A percentile compares a stretch with the other conserved stretches of the same genome.
phyloP scores from a whole-genome alignment of 2,329 filamentous ascomycete species.

The Erysiphe pulchra region DNA sequence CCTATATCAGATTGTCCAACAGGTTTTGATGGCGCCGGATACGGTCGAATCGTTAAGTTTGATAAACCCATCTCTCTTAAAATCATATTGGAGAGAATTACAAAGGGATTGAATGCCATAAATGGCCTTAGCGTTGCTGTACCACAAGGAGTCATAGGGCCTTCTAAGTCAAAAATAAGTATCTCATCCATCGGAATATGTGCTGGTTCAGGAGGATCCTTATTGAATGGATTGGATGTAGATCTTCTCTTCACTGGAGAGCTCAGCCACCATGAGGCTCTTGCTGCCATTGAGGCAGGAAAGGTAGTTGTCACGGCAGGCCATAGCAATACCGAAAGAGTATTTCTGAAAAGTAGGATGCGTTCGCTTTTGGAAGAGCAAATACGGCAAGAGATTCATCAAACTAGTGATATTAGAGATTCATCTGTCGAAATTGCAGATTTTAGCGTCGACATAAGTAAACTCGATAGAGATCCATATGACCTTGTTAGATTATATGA shows the following conservation, averaged over 20 bases:
- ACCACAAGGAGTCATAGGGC: conserved; percentile 8
- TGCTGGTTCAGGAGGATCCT: conserved; percentile 60
- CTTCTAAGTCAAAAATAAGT: conserved; percentile 7
- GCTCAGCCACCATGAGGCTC: conserved; percentile 75
- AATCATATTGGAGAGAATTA: conserved; percentile 8
- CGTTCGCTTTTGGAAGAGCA: conserved; percentile 11
- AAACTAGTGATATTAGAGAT: conserved; percentile 10
- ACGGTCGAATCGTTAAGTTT: conserved; percentile 13
- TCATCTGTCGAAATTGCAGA: conserved; percentile 10
- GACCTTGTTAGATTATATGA: conserved; percentile 28
- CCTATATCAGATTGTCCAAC: conserved; percentile 6
- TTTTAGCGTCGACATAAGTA: conserved; percentile 40
- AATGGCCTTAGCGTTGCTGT: conserved; percentile 9
- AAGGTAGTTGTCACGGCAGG: conserved; percentile 65
- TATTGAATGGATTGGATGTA: conserved; percentile 44
- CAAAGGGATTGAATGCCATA: conserved; percentile 2
- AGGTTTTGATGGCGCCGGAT: conserved; percentile 11
- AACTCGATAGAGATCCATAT: conserved; percentile 69
- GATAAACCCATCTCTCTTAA: conserved; percentile 7
- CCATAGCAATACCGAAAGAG: conserved; percentile 78
- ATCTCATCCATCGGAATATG: conserved; percentile 61
- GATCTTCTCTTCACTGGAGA: conserved; percentile 81
- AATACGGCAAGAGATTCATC: conserved; percentile 16
- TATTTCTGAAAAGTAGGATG: conserved; percentile 51
- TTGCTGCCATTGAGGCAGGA: conserved; percentile 64